Conservation (phyloP, 2,329 filamentous ascomycete genomes). For the Hysterium pulicare region DNA sequence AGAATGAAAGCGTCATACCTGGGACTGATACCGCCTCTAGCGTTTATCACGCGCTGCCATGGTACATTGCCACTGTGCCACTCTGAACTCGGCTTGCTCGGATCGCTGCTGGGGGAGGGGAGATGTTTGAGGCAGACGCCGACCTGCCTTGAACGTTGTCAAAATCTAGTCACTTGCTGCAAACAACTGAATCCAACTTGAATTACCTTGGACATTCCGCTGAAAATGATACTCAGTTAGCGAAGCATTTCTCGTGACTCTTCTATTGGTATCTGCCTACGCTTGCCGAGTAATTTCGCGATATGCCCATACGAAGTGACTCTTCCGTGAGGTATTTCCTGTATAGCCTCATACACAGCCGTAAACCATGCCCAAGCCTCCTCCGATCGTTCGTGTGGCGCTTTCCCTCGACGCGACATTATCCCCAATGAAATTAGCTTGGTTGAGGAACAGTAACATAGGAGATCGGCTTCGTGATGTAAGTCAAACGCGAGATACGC, state of each 20-base stretch:
- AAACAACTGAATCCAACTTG: neutral
- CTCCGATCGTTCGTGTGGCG: slow-evolving; percentile 57
- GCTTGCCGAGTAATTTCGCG: slow-evolving; percentile 67
- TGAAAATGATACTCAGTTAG: slow-evolving; percentile 23
- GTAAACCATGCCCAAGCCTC: slow-evolving; percentile 71
- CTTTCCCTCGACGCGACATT: slow-evolving; percentile 46
- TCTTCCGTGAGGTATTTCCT: slow-evolving; percentile 77
- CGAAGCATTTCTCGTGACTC: slow-evolving; percentile 6
- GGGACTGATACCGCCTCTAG: slow-evolving; percentile 80
- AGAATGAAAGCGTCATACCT: slow-evolving; percentile 51
- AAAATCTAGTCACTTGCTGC: slow-evolving; percentile 16
- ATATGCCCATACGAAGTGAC: slow-evolving; percentile 89
- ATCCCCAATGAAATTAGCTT: neutral
- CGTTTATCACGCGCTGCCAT: slow-evolving; percentile 91
- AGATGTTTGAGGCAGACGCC: slow-evolving; percentile 88
- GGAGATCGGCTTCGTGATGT: too few relatives aligned
- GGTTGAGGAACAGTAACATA: too few relatives aligned
- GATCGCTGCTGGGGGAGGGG: slow-evolving; percentile 47
- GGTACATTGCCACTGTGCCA: slow-evolving; percentile 80
- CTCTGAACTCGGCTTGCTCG: slow-evolving; percentile 38
- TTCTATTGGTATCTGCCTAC: slow-evolving; percentile 52
- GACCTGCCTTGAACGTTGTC: slow-evolving; percentile 61
- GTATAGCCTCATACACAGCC: slow-evolving; percentile 78
- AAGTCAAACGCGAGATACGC: too few relatives aligned
- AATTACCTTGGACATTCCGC: slow-evolving; percentile 47